Evolutionary conservation across 2,329 filamentous ascomycete species (phyloP), one percentile per base, ranked within the genome.

Genomic region (Cladophialophora chaetospira): DNA sequence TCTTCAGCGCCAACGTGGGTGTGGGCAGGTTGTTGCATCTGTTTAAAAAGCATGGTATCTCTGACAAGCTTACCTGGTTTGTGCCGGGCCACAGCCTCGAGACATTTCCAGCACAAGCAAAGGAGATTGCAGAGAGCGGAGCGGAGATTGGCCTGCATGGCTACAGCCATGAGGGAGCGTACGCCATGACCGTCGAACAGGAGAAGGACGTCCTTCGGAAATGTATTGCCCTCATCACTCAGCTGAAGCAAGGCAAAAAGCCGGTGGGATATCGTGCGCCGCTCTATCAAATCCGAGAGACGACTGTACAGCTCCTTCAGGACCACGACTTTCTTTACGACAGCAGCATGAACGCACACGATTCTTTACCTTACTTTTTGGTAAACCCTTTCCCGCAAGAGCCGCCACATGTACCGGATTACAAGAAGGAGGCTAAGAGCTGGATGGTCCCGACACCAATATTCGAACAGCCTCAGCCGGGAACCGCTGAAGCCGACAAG

Each of bases 51-150:
- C 74, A 80, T 38, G 66, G 68, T 1, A 76, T 85, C 21, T 71
- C 79, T 2, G 73, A 81, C 25, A 79, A 79, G 57, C 73, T 81
- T 25, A 84, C 82, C 3, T 85, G 82, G 82, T 84, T 83, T 64
- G 77, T 85, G 9, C 82, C 82, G 0, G 82, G 82, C 44, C 82
- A 85, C 69, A 81, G 77, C 0, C 74, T 82, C 48, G 82, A 85
- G 61, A 82, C 77, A 8, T 85, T 85, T 59, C 81, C 81, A 0
- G 67, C 71, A 2, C 74, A 83, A 53, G 78, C 79, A 2, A 69
- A 71, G 48, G 71, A 73, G 43, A 80, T 85, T 19, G 69, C 82
- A 2, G 73, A 78, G 3, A 79, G 76, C 28, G 81, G 82, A 5
- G 76, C 75, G 4, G 66, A 67, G 40, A 66, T 67, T 43, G 66